Evolutionary conservation across 768 basidiomycete species (phyloP).

Genomic region (Phlebiopsis gigantea): DNA sequence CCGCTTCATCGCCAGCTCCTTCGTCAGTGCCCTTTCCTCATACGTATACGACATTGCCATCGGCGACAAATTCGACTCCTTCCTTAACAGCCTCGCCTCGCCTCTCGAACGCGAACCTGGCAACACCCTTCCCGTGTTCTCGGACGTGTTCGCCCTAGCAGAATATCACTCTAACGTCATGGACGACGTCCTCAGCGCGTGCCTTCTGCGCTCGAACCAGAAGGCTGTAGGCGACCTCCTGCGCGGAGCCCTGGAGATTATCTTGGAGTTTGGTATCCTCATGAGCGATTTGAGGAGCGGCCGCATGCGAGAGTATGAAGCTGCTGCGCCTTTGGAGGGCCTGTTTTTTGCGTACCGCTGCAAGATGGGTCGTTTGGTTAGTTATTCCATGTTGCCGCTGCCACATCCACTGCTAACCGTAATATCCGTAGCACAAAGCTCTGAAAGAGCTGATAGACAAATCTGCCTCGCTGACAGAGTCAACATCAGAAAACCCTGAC

Average conservation of each 20-base stretch:
- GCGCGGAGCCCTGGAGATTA: slow-evolving; percentile 53
- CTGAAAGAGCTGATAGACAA: slow-evolving; percentile 56
- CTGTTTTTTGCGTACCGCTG: slow-evolving; percentile 47
- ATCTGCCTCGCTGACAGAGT: slow-evolving; percentile 20
- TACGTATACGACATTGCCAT: slow-evolving; percentile 85
- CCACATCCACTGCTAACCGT: slow-evolving; percentile 12
- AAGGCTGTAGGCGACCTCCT: slow-evolving; percentile 60
- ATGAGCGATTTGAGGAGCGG: slow-evolving; percentile 54
- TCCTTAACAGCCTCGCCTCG: slow-evolving; percentile 34
- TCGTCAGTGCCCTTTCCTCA: slow-evolving; percentile 58
- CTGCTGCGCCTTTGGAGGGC: slow-evolving; percentile 49
- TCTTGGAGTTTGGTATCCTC: slow-evolving; percentile 63
- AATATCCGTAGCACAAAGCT: slow-evolving; percentile 41
- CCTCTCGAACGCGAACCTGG: not conserved
- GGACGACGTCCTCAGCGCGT: slow-evolving; percentile 73
- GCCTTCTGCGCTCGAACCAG: slow-evolving; percentile 67
- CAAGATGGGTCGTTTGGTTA: slow-evolving; percentile 55
- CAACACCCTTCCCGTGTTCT: slow-evolving; percentile 27
- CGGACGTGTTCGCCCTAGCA: slow-evolving; percentile 72
- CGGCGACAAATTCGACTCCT: slow-evolving; percentile 67
- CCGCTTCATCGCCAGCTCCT: slow-evolving; percentile 68
- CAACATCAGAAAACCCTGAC: slow-evolving; percentile 15
- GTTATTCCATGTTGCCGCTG: slow-evolving; percentile 24
- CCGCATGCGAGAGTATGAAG: slow-evolving; percentile 58
- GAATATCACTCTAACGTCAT: slow-evolving; percentile 61